These are phyloP conservation scores for Coccomyxa subellipsoidea DNA, from an alignment of 163 green algal species.

Conservation along the genomic window DNA sequence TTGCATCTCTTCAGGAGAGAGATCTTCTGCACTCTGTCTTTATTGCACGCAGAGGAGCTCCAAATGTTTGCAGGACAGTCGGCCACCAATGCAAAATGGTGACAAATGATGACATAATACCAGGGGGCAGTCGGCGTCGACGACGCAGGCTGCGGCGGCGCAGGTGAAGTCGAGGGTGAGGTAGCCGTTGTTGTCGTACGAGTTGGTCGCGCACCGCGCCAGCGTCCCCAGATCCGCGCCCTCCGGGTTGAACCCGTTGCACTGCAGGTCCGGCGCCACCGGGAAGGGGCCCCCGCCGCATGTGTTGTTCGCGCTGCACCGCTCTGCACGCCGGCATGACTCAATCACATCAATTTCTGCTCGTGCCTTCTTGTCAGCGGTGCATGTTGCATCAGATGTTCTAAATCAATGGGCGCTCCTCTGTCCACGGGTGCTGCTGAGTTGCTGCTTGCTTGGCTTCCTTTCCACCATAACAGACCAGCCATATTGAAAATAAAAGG, in stretches of 20 bases:
- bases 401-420: too few species aligned
- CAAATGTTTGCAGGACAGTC: too few species aligned
- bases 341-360: not conserved
- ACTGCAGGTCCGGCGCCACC: not conserved
- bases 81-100: too few species aligned
- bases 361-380: too few species aligned
- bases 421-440: too few species aligned
- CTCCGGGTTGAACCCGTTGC: conserved; percentile 11
- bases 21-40: too few species aligned
- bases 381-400: too few species aligned
- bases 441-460: too few species aligned
- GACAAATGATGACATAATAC: not conserved
- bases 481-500: too few species aligned
- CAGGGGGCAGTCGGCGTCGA: not conserved
- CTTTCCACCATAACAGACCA: too few species aligned
- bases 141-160: not conserved
- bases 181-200: conserved; percentile 4
- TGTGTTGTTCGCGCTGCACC: not conserved
- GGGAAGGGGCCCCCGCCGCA: not conserved
- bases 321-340: not conserved
- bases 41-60: too few species aligned
- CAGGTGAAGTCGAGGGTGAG: conserved; percentile 13
- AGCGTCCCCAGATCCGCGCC: not conserved
- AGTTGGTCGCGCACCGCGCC: not conserved
- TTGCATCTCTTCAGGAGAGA: too few species aligned